These are phyloP conservation scores for Acanthamoeba sp. DNA, from an alignment of 208 protist genomes.

Conservation along the genomic window DNA sequence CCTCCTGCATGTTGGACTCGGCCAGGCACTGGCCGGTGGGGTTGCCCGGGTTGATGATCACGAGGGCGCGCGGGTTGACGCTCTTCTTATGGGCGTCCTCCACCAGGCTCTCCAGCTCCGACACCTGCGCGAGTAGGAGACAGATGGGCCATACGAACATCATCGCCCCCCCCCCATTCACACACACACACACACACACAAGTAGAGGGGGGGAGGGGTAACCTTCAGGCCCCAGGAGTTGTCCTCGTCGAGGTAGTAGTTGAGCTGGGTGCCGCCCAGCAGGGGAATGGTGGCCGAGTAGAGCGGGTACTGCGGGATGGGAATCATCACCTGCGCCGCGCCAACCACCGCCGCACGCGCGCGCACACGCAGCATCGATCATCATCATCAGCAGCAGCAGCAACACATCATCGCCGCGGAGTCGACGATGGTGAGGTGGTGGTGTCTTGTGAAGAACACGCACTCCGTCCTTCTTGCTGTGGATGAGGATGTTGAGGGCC, in stretches of 20 bases:
- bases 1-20: conserved; percentile 90
- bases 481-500: conserved; percentile 76
- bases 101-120: conserved; percentile 87
- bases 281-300: conserved; percentile 98
- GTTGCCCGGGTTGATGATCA: conserved; percentile 99
- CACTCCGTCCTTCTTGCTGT: conserved; percentile 87
- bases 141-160: neutral
- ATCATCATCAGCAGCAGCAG: too few relatives aligned
- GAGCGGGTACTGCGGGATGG: conserved; percentile 99
- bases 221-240: conserved; percentile 93
- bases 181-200: neutral
- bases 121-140: conserved; percentile 38
- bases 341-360: neutral
- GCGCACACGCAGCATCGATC: neutral
- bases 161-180: neutral
- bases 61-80: conserved; percentile 94
- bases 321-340: conserved; percentile 96
- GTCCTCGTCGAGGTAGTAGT: conserved; percentile 97
- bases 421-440: too few relatives aligned
- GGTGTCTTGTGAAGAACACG: neutral
- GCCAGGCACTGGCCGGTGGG: conserved; percentile 96
- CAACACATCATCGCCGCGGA: too few relatives aligned
- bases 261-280: conserved; percentile 93
- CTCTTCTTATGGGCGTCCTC: conserved; percentile 88
- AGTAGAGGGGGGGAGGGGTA: neutral